Percentiles rank a stretch among this genome's conserved stretches.
Evolutionary conservation across 768 basidiomycete genomes (phyloP).

Genomic region (Hemileccinum rubropunctum): DNA sequence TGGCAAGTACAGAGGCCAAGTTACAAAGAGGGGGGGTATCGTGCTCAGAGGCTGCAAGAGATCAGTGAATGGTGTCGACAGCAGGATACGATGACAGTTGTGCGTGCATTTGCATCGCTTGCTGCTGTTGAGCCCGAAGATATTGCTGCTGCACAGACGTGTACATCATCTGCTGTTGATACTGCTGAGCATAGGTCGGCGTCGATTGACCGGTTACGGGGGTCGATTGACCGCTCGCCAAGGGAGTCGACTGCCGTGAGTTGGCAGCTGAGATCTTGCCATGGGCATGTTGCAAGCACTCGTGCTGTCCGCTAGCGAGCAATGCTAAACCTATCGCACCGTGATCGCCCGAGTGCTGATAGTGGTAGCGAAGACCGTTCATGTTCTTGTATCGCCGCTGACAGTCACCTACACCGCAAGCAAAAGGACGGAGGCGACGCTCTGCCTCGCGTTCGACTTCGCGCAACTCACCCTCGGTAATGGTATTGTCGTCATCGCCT

Average conservation of each 20-base stretch:
- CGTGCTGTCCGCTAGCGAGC: conserved; percentile 72
- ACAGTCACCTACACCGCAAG: conserved; percentile 86
- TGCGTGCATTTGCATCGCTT: conserved; percentile 30
- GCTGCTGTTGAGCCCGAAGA: conserved; percentile 33
- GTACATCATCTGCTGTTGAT: conserved; percentile 37
- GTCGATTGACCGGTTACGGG: conserved; percentile 30
- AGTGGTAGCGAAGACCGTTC: conserved; percentile 96
- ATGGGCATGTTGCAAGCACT: conserved; percentile 42
- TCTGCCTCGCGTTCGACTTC: conserved; percentile 86
- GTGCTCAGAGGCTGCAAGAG: neutral
- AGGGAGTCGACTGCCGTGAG: conserved; percentile 33
- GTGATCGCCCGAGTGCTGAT: conserved; percentile 95
- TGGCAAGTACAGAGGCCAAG: neutral
- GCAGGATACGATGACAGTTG: conserved; percentile 23
- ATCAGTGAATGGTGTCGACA: conserved; percentile 17
- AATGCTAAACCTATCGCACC: conserved; percentile 85
- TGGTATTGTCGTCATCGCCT: conserved; percentile 41
- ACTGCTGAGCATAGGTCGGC: conserved; percentile 32
- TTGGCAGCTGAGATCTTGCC: conserved; percentile 30
- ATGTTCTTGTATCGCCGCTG: conserved; percentile 95
- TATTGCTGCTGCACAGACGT: conserved; percentile 38
- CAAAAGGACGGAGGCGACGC: conserved; percentile 76
- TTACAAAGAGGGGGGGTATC: conserved; percentile 15
- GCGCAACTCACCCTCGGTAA: conserved; percentile 60
- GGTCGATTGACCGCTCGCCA: conserved; percentile 31